Conservation (phyloP, 2,329 filamentous ascomycete genomes). For the Aspergillus felis region DNA sequence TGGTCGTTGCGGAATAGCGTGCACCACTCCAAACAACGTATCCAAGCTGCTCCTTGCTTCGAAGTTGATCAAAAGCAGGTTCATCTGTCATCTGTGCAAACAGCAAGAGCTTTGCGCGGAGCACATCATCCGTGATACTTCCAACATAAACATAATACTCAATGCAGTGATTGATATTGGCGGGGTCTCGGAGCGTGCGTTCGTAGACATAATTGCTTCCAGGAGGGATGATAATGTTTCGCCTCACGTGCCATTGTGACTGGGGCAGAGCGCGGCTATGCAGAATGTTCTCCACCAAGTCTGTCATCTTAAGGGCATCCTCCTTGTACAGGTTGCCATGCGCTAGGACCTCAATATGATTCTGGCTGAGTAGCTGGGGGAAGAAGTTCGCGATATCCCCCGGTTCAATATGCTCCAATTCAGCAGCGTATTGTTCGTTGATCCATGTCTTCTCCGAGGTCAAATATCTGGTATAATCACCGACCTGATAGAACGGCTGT, state of each 20-base stretch:
- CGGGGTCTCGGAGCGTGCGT: constrained; percentile 75
- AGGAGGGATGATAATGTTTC: constrained; percentile 71
- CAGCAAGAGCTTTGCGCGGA: constrained; percentile 73
- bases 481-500: constrained; percentile 84
- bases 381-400: constrained; percentile 74
- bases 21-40: constrained; percentile 90
- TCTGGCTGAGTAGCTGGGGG: constrained; percentile 73
- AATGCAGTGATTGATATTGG: constrained; percentile 84
- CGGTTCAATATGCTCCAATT: constrained; percentile 69
- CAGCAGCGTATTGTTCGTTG: constrained; percentile 73
- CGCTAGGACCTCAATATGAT: constrained; percentile 81
- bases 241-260: constrained; percentile 73
- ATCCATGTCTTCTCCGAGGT: constrained; percentile 72
- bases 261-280: constrained; percentile 69
- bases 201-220: constrained; percentile 82
- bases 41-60: constrained; percentile 95
- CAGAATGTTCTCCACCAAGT: constrained; percentile 74
- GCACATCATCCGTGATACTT: constrained; percentile 61
- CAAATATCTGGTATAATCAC: constrained; percentile 77
- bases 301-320: constrained; percentile 79
- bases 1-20: constrained; percentile 67
- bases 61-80: constrained; percentile 87
- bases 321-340: constrained; percentile 95
- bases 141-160: constrained; percentile 74
- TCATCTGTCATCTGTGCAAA: constrained; percentile 89